Conservation (phyloP, 768 basidiomycete genomes). For the Astraeus odoratus region DNA sequence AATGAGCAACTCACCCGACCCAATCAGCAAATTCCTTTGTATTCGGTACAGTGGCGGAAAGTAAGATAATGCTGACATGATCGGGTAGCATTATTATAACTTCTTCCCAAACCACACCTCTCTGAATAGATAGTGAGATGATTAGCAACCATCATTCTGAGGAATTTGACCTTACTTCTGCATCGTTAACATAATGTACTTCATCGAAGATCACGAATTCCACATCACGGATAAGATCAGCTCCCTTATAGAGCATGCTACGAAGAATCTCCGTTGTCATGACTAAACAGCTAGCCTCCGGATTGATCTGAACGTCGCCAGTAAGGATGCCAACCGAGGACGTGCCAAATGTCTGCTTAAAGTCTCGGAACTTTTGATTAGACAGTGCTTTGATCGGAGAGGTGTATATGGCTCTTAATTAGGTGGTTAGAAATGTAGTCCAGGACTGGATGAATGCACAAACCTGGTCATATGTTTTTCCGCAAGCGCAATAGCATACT, state of each 20-base stretch:
- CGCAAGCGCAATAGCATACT: slow-evolving; percentile 96
- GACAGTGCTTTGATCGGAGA: slow-evolving; percentile 98
- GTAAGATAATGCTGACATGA: slow-evolving; percentile 93
- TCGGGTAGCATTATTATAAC: slow-evolving; percentile 99
- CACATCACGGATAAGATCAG: slow-evolving; percentile 96
- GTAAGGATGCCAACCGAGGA: slow-evolving; percentile 93
- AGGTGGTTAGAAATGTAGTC: slow-evolving; percentile 6
- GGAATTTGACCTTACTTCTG: slow-evolving; percentile 58
- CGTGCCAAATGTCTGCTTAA: slow-evolving; percentile 92
- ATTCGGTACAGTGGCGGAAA: slow-evolving; percentile 97
- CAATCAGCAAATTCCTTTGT: slow-evolving; percentile 98
- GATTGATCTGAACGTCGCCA: slow-evolving; percentile 98
- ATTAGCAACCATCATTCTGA: slow-evolving; percentile 4
- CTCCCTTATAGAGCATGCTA: slow-evolving; percentile 98
- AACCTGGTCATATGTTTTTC: slow-evolving; percentile 99
- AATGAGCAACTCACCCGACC: slow-evolving; percentile 75
- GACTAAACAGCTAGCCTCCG: slow-evolving; percentile 93
- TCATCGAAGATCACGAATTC: slow-evolving; percentile 99
- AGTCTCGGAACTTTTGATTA: slow-evolving; percentile 98
- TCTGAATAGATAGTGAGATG: slow-evolving; percentile 38
- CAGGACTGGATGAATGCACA: slow-evolving; percentile 13
- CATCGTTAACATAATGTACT: slow-evolving; percentile 98
- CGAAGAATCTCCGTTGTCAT: slow-evolving; percentile 98
- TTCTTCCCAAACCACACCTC: slow-evolving; percentile 99
- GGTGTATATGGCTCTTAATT: slow-evolving; percentile 87